Conservation (phyloP, 169 alveolate genomes). For the Besnoitia besnoiti region DNA sequence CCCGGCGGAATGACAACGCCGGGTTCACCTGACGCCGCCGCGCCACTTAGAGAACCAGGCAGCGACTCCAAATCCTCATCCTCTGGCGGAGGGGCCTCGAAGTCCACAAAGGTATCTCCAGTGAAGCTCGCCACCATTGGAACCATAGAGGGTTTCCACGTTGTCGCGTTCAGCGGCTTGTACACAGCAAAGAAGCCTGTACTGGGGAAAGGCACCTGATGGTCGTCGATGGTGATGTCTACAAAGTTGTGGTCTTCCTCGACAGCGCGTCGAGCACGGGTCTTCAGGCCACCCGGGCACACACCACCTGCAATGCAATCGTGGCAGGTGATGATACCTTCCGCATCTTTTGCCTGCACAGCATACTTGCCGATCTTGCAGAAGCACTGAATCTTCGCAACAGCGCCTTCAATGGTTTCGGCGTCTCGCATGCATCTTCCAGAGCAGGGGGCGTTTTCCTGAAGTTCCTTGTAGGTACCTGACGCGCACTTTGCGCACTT, state of each 20-base stretch:
- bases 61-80: too few species aligned
- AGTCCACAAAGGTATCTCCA: neutral
- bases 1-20: neutral
- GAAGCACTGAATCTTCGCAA: conserved; percentile 69
- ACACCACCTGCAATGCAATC: conserved; percentile 70
- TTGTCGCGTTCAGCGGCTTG: conserved; percentile 30
- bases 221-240: conserved; percentile 65
- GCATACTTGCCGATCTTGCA: conserved; percentile 71
- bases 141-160: neutral
- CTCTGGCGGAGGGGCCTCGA: neutral
- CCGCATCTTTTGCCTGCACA: conserved; percentile 56
- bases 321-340: conserved; percentile 60
- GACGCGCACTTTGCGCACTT: conserved; percentile 64
- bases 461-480: conserved; percentile 69
- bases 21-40: neutral
- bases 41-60: too few species aligned
- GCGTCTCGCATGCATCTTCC: conserved; percentile 71
- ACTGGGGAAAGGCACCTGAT: conserved; percentile 66
- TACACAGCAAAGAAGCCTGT: conserved; percentile 67
- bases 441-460: conserved; percentile 70
- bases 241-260: conserved; percentile 56
- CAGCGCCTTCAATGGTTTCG: conserved; percentile 71
- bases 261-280: conserved; percentile 47
- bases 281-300: conserved; percentile 69
- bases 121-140: conserved; percentile 25